Conservation (phyloP, 2,329 filamentous ascomycete species). For the Beauveria australis region DNA sequence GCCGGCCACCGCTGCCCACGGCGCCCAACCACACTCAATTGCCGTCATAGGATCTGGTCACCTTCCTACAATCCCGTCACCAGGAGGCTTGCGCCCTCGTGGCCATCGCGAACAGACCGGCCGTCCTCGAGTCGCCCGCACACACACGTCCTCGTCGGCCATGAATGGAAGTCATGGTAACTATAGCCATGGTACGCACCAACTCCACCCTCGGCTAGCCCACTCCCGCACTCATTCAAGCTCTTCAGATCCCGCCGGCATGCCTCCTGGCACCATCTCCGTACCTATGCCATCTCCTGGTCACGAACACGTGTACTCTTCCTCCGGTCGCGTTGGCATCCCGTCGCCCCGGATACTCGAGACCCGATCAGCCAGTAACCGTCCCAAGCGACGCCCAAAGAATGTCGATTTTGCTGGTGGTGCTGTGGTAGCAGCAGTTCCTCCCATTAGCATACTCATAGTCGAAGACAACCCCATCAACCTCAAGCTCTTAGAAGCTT, state of each 20-base stretch:
- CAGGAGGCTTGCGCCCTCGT: constrained; percentile 55
- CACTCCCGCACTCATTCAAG: constrained; percentile 51
- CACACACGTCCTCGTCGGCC: constrained; percentile 77
- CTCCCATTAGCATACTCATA: constrained; percentile 93
- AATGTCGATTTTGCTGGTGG: constrained; percentile 33
- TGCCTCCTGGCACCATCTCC: constrained; percentile 41
- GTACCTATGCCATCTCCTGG: constrained; percentile 44
- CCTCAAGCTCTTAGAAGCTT: constrained; percentile 82
- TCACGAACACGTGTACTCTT: constrained; percentile 37
- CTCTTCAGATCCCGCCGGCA: constrained; percentile 44
- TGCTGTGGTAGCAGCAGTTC: constrained; percentile 72
- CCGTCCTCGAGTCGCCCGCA: constrained; percentile 55
- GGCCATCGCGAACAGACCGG: constrained; percentile 48
- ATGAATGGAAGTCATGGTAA: constrained; percentile 31
- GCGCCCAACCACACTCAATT: constrained; percentile 53
- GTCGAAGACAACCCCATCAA: constrained; percentile 99
- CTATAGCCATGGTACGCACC: constrained; percentile 27
- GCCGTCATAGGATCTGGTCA: constrained; percentile 75
- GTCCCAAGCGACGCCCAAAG: constrained; percentile 48
- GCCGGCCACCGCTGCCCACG: constrained; percentile 25
- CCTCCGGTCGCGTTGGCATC: constrained; percentile 41
- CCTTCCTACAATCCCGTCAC: constrained; percentile 72
- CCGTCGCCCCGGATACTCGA: constrained; percentile 40
- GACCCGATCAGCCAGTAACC: constrained; percentile 37
- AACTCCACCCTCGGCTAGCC: constrained; percentile 30